Conservation (phyloP, 495 filamentous ascomycete species). For the Penicillium atrosanguineum region DNA sequence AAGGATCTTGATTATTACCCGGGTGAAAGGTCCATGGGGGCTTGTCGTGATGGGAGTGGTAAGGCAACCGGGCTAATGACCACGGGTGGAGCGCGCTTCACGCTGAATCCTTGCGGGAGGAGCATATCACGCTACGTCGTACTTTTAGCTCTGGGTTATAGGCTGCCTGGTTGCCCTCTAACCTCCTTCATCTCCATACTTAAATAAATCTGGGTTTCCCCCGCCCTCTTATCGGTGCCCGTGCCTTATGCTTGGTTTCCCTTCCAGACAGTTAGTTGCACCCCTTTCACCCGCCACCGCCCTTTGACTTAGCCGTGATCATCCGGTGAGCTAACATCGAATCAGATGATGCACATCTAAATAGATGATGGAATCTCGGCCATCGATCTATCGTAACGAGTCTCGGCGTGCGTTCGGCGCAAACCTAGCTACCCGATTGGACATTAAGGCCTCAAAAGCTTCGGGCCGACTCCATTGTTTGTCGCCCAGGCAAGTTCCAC, state of each 20-base stretch:
- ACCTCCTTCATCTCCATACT: neutral
- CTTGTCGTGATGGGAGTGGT: neutral
- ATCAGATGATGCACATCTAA: constrained; percentile 10
- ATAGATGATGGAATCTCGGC: constrained; percentile 8
- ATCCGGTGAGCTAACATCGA: constrained; percentile 1
- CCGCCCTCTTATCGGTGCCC: no score
- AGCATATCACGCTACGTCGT: no score
- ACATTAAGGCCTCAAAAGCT: constrained; percentile 2
- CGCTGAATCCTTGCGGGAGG: no score
- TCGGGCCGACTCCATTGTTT: neutral
- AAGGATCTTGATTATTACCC: neutral
- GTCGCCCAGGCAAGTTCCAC: constrained; percentile 12
- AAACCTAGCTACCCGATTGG: constrained; percentile 3
- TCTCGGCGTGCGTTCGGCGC: neutral
- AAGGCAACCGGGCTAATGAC: neutral
- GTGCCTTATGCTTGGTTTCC: neutral
- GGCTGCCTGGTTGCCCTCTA: neutral
- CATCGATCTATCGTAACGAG: constrained; percentile 1
- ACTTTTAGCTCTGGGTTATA: neutral
- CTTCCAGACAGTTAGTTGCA: neutral
- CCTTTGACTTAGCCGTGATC: neutral
- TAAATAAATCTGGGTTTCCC: neutral
- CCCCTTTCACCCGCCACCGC: constrained; percentile 4
- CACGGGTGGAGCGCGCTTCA: neutral
- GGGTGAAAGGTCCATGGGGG: neutral